Evolutionary conservation across 768 basidiomycete species (phyloP).

Genomic region (Leccinum obscurum): DNA sequence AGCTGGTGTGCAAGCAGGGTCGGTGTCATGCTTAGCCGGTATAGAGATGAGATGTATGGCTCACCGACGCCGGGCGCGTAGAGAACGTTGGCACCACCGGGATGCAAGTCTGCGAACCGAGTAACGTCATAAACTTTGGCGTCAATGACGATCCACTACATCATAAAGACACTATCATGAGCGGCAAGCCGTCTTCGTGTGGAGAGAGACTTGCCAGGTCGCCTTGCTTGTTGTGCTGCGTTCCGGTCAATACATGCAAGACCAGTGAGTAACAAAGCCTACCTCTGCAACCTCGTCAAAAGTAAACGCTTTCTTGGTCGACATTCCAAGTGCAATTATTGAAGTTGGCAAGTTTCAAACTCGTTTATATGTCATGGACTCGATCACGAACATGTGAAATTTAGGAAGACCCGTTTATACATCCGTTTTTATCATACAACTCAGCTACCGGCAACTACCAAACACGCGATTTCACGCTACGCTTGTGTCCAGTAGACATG

Average conservation of each 20-base stretch:
- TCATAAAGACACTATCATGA: not conserved
- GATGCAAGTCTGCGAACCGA: slow-evolving; percentile 81
- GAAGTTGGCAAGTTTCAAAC: not conserved
- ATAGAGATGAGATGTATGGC: slow-evolving; percentile 13
- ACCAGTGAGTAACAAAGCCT: slow-evolving; percentile 12
- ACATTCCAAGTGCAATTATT: slow-evolving; percentile 12
- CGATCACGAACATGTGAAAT: not conserved
- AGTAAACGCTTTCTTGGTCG: slow-evolving; percentile 40
- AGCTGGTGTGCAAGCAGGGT: slow-evolving; percentile 37
- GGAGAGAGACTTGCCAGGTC: slow-evolving; percentile 57
- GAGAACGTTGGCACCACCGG: slow-evolving; percentile 77
- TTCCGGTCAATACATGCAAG: not conserved
- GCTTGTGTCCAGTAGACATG: too few species aligned
- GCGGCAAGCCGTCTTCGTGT: not conserved
- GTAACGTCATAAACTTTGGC: slow-evolving; percentile 80
- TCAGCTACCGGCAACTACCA: too few species aligned
- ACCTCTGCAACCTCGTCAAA: slow-evolving; percentile 71
- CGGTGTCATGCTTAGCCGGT: not conserved
- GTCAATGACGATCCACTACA: slow-evolving; percentile 80
- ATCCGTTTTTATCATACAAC: too few species aligned
- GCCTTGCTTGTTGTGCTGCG: slow-evolving; percentile 83
- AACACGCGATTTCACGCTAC: too few species aligned
- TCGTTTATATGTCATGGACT: too few species aligned
- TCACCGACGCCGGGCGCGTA: slow-evolving; percentile 64
- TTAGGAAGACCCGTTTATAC: not conserved